phyloP scores from a whole-genome alignment of 2,329 filamentous ascomycete genomes.

The Cercospora beticola region DNA sequence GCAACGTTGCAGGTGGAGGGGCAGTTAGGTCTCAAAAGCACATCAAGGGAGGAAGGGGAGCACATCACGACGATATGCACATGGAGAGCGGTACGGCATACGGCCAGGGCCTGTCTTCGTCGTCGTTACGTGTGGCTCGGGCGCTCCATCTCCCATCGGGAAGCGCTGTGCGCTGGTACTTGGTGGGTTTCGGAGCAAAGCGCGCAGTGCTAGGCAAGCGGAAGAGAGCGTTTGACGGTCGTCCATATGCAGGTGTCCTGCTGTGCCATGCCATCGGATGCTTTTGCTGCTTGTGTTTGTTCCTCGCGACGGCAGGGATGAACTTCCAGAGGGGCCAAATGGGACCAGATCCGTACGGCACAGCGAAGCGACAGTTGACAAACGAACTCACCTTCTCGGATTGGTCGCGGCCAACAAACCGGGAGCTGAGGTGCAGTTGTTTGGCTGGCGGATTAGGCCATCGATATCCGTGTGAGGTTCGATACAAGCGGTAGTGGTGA shows the following conservation, averaged over 20 bases:
- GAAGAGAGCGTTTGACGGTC: conserved; percentile 25
- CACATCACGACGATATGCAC: conserved; percentile 10
- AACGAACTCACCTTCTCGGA: conserved; percentile 23
- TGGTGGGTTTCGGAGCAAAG: conserved; percentile 19
- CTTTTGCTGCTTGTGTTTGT: conserved; percentile 27
- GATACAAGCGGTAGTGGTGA: conserved; percentile 6
- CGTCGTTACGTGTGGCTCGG: conserved; percentile 14
- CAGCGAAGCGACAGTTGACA: conserved; percentile 1
- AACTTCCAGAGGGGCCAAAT: not conserved
- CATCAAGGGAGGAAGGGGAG: conserved; percentile 13
- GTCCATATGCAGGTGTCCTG: conserved; percentile 26
- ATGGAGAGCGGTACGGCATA: conserved; percentile 7
- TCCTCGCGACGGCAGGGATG: conserved; percentile 24
- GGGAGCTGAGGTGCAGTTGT: conserved; percentile 10
- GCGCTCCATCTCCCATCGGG: conserved; percentile 14
- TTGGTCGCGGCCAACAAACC: conserved; percentile 18
- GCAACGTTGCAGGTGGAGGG: conserved; percentile 12
- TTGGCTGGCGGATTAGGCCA: conserved; percentile 14
- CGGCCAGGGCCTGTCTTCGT: conserved; percentile 6
- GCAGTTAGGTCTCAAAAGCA: conserved; percentile 11
- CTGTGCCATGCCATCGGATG: conserved; percentile 27
- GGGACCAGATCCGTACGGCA: conserved; percentile 1
- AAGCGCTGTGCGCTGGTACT: conserved; percentile 7
- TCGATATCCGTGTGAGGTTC: conserved; percentile 11
- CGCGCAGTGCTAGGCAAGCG: conserved; percentile 10